Conservation (phyloP, 768 basidiomycete species). For the Boletus patriciae region DNA sequence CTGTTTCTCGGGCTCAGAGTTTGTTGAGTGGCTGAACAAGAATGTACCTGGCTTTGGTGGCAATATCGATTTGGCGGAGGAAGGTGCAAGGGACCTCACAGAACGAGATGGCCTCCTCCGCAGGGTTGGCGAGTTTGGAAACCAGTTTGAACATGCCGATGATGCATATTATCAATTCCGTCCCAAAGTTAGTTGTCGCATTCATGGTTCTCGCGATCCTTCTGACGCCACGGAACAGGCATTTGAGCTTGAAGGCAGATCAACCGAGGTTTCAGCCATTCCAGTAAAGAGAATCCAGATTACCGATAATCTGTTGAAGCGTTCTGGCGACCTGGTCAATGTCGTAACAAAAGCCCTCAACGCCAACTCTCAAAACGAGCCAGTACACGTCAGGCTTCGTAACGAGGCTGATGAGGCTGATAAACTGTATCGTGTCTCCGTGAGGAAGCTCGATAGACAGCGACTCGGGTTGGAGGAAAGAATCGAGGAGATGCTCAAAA, state of each 20-base stretch:
- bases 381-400: conserved; percentile 65
- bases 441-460: conserved; percentile 82
- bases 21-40: conserved; percentile 78
- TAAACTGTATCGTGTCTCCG: conserved; percentile 70
- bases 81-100: conserved; percentile 56
- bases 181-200: conserved; percentile 54
- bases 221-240: conserved; percentile 25
- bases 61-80: conserved; percentile 75
- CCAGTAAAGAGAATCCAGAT: conserved; percentile 37
- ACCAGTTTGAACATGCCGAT: conserved; percentile 72
- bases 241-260: conserved; percentile 30
- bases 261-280: conserved; percentile 20
- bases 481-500: conserved; percentile 79
- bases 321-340: conserved; percentile 66
- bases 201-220: conserved; percentile 21
- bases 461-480: conserved; percentile 84
- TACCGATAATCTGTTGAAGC: conserved; percentile 62
- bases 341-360: conserved; percentile 73
- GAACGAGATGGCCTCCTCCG: conserved; percentile 59
- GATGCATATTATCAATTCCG: conserved; percentile 86
- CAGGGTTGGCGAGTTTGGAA: conserved; percentile 80
- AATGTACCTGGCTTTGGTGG: conserved; percentile 79
- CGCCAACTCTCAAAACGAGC: conserved; percentile 50
- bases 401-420: conserved; percentile 83
- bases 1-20: conserved; percentile 87